A percentile compares a stretch with the other conserved stretches of the same genome.
Evolutionary conservation across 73 alveolate genomes (phyloP).

Genomic region (Paraurostyla sp.): DNA sequence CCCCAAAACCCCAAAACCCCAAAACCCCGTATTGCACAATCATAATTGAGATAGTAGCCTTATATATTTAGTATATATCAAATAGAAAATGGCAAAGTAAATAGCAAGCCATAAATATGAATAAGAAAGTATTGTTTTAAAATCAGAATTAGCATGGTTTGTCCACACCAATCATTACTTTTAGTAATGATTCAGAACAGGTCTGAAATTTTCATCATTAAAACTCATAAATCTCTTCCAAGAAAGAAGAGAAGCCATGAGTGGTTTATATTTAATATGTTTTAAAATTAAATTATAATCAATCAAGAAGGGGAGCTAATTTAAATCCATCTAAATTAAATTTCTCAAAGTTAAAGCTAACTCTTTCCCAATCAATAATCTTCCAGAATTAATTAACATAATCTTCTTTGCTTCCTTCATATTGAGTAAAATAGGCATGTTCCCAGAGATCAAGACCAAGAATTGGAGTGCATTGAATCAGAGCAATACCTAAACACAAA

Average conservation of each 20-base stretch:
- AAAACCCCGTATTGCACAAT: too few relatives aligned
- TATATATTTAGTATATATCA: too few relatives aligned
- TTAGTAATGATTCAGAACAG: not conserved
- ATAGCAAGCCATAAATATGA: too few relatives aligned
- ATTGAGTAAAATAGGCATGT: constrained; percentile 61
- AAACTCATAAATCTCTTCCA: not conserved
- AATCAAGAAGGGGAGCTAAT: constrained; percentile 31
- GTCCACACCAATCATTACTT: not conserved
- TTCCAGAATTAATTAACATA: constrained; percentile 61
- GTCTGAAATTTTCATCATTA: not conserved
- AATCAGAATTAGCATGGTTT: constrained; percentile 25
- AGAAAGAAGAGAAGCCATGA: not conserved
- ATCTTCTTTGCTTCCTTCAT: constrained; percentile 50
- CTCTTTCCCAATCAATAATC: constrained; percentile 54
- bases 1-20: too few relatives aligned
- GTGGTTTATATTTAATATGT: constrained; percentile 23
- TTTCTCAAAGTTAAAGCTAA: constrained; percentile 49
- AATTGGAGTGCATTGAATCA: constrained; percentile 45
- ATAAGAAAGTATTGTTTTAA: too few relatives aligned
- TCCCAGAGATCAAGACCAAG: constrained; percentile 70
- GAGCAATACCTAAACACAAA: constrained; percentile 55
- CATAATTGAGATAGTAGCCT: too few relatives aligned
- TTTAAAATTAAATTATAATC: constrained; percentile 24
- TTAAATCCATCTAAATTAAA: not conserved
- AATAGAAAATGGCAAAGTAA: too few relatives aligned